Evolutionary conservation across 345 rosid species (phyloP), one percentile per base, ranked within the genome.

Genomic region (Moringa oleifera): DNA sequence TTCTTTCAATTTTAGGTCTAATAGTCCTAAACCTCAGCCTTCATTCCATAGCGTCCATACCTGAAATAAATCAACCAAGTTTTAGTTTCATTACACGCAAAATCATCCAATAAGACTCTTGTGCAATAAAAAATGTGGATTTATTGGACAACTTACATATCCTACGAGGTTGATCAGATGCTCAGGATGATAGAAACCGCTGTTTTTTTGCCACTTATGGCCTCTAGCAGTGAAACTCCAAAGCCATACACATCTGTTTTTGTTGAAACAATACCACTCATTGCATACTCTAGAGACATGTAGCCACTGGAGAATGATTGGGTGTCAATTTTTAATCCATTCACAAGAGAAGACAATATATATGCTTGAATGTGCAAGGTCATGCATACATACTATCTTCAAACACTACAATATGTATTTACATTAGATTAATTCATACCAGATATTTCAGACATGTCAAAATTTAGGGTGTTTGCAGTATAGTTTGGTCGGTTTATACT

Each of bases 1-100:
- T 8, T 71, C 67, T 1, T 1, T 50, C 18, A 85, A 21, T 62
- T 51, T 20, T 20, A 81, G 75, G 68, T 88, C 90, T 50, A 86
- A 20, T 7, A 86, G 70, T 19, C 78, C 69, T 66, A 73, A 53
- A 6, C 72, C 81, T 53, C 70, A 55, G 23, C 79, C 77, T 2
- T 79, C 77, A 19, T 73, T 80, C 89, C 88, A 85, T 25, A 79
- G 76, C 57, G 67, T 71, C 92, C 88, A 85, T 0, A 77, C 87
- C 88, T 87, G 77, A 25, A 59, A 33, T 33, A 11, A 33, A 33
- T 4, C 37, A 4, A 33, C 11, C 37, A 33, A 11, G 6, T 33
- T 33, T 11, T 11, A n/a, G n/a, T n/a, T n/a, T n/a, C n/a, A n/a
- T n/a, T n/a, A n/a, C n/a, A n/a, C n/a, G n/a, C n/a, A 33, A 5